Evolutionary conservation across 306 rosid species (phyloP).

Genomic region (Trifolium subterraneum): DNA sequence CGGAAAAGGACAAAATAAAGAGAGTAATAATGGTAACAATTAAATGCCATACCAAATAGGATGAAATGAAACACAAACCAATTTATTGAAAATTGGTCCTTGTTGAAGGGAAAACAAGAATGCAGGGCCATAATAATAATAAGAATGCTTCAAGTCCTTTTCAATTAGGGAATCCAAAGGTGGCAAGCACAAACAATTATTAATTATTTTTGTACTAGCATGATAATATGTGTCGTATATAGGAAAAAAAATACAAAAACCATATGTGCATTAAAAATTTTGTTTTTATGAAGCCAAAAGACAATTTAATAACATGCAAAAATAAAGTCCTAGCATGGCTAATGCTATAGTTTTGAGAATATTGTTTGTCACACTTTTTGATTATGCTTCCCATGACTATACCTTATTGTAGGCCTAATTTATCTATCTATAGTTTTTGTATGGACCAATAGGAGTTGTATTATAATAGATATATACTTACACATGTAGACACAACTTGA

Average conservation of each 20-base stretch:
- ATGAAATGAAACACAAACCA: constrained; percentile 16
- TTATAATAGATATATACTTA: constrained; percentile 1
- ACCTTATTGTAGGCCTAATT: constrained; percentile 28
- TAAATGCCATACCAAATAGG: constrained; percentile 40
- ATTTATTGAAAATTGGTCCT: constrained; percentile 38
- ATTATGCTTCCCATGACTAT: constrained; percentile 42
- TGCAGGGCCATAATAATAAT: constrained; percentile 27
- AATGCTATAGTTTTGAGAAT: constrained; percentile 30
- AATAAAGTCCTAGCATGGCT: constrained; percentile 20
- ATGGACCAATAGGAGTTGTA: background rate
- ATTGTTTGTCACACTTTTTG: constrained; percentile 40
- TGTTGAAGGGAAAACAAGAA: constrained; percentile 28
- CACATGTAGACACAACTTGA: constrained; percentile 39
- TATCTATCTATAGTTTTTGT: background rate
- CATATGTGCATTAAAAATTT: constrained; percentile 30
- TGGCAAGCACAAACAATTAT: constrained; percentile 39
- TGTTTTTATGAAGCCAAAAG: constrained; percentile 37
- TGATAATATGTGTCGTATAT: constrained; percentile 43
- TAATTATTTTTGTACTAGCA: constrained; percentile 40
- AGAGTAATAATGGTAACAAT: constrained; percentile 9
- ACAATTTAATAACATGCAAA: constrained; percentile 33
- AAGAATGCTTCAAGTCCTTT: constrained; percentile 49
- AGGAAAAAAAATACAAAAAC: constrained; percentile 26
- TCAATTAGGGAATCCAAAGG: constrained; percentile 63
- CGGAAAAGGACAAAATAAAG: constrained; percentile 29